phyloP scores from a whole-genome alignment of 2,329 filamentous ascomycete species.

The Fusarium fujikuroi region DNA sequence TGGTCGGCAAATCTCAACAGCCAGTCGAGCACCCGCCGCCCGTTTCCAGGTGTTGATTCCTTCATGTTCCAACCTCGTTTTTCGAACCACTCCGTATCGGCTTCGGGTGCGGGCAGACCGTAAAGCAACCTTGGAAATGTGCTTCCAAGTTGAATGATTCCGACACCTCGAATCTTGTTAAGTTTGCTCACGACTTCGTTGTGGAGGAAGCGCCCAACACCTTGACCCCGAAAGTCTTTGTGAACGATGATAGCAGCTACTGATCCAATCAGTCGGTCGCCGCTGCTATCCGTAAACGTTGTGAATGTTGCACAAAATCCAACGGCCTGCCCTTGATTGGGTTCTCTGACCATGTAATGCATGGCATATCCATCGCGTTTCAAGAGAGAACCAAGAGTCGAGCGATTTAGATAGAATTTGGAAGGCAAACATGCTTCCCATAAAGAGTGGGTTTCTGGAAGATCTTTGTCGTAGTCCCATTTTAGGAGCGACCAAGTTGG shows the following conservation, averaged over 20 bases:
- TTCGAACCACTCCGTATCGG: conserved; percentile 63
- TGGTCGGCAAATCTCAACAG: conserved; percentile 63
- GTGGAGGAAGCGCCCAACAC: conserved; percentile 65
- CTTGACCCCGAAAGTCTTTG: conserved; percentile 57
- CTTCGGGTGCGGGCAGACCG: conserved; percentile 59
- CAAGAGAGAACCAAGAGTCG: conserved; percentile 58
- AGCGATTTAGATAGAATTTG: conserved; percentile 58
- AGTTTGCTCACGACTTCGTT: conserved; percentile 62
- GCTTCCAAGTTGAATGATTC: conserved; percentile 65
- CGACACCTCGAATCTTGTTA: conserved; percentile 61
- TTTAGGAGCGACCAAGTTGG: conserved; percentile 55
- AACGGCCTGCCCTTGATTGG: conserved; percentile 54
- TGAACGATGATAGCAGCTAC: conserved; percentile 65
- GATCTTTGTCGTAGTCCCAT: conserved; percentile 54
- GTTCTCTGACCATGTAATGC: conserved; percentile 66
- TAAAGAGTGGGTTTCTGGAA: conserved; percentile 55
- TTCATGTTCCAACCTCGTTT: conserved; percentile 65
- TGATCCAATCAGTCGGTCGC: conserved; percentile 65
- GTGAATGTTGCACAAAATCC: conserved; percentile 71
- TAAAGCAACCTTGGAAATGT: conserved; percentile 68
- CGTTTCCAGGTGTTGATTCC: conserved; percentile 56
- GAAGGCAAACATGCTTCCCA: conserved; percentile 58
- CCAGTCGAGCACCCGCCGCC: conserved; percentile 64
- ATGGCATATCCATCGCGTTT: conserved; percentile 65
- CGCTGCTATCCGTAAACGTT: conserved; percentile 64